Percentiles rank a stretch among this genome's conserved stretches.
These are phyloP conservation scores for Amanita subjunquillea DNA, from an alignment of 768 basidiomycete species.

Conservation along the genomic window DNA sequence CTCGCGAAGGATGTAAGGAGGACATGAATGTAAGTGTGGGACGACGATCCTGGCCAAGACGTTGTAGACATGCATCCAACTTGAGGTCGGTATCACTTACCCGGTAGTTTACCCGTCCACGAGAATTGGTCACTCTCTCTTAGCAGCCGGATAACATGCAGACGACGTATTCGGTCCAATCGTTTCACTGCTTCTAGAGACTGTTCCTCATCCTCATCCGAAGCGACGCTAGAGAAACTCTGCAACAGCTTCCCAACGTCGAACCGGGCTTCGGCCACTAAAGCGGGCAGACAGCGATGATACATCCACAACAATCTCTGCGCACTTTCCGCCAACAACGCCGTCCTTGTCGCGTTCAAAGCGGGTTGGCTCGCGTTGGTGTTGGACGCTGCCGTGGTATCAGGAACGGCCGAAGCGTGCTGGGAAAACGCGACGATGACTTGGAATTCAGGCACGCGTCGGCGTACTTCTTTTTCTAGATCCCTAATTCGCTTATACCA, in stretches of 20 bases:
- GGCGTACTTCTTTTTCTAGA: conserved; percentile 64
- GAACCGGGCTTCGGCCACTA: conserved; percentile 74
- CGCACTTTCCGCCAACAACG: conserved; percentile 70
- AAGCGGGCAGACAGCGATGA: conserved; percentile 60
- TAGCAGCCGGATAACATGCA: conserved; percentile 73
- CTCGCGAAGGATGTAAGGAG: conserved; percentile 56
- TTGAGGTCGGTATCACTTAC: neutral
- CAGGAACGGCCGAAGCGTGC: conserved; percentile 15
- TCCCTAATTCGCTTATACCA: conserved; percentile 64
- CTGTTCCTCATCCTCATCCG: conserved; percentile 4
- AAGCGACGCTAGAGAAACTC: conserved; percentile 20
- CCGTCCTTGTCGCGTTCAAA: conserved; percentile 29
- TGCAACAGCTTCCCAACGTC: conserved; percentile 76
- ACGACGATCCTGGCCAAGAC: conserved; percentile 37
- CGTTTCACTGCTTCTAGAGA: conserved; percentile 16
- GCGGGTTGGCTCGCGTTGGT: neutral
- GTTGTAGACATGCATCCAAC: neutral
- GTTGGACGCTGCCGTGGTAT: conserved; percentile 4
- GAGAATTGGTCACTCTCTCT: conserved; percentile 69
- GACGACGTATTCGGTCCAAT: conserved; percentile 45
- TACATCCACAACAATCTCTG: conserved; percentile 81
- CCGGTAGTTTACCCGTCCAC: conserved; percentile 56
- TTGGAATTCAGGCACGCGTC: conserved; percentile 77
- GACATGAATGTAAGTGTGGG: conserved; percentile 61
- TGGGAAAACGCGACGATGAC: conserved; percentile 81